Conservation (phyloP, 352 stramenopile genomes). For the Phytophthora crassamura region DNA sequence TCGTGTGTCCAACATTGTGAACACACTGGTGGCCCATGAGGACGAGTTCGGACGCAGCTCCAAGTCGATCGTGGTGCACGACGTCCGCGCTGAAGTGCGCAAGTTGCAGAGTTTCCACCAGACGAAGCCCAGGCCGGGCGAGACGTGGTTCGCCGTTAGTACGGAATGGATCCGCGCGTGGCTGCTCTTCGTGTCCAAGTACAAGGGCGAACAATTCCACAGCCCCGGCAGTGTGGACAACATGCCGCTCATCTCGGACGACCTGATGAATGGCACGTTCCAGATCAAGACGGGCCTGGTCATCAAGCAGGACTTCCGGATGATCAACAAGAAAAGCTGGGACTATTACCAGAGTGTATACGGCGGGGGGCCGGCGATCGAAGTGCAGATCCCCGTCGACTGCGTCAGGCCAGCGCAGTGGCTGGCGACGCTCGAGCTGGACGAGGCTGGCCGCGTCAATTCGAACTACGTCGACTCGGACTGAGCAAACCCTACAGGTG, state of each 20-base stretch:
- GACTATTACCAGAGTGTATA: conserved; percentile 79
- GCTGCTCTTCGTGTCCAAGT: conserved; percentile 79
- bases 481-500: conserved; percentile 11
- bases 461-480: conserved; percentile 68
- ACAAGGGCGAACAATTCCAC: conserved; percentile 63
- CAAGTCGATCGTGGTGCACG: conserved; percentile 49
- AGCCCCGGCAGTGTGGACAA: conserved; percentile 75
- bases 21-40: conserved; percentile 66
- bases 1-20: conserved; percentile 54
- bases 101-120: conserved; percentile 75
- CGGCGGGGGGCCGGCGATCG: conserved; percentile 69
- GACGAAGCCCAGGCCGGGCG: conserved; percentile 56
- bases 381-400: conserved; percentile 66
- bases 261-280: conserved; percentile 71
- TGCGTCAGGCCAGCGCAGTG: conserved; percentile 61
- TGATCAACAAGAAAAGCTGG: conserved; percentile 86
- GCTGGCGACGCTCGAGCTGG: conserved; percentile 57
- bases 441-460: conserved; percentile 62
- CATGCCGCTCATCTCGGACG: conserved; percentile 76
- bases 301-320: conserved; percentile 80
- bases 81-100: conserved; percentile 69
- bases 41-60: conserved; percentile 67
- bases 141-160: conserved; percentile 75
- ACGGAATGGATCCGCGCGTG: conserved; percentile 73
- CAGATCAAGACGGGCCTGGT: conserved; percentile 59